A percentile compares a stretch with the other conserved stretches of the same genome.
Evolutionary conservation across 345 rosid genomes (phyloP).

Genomic region (Nephelium lappaceum): DNA sequence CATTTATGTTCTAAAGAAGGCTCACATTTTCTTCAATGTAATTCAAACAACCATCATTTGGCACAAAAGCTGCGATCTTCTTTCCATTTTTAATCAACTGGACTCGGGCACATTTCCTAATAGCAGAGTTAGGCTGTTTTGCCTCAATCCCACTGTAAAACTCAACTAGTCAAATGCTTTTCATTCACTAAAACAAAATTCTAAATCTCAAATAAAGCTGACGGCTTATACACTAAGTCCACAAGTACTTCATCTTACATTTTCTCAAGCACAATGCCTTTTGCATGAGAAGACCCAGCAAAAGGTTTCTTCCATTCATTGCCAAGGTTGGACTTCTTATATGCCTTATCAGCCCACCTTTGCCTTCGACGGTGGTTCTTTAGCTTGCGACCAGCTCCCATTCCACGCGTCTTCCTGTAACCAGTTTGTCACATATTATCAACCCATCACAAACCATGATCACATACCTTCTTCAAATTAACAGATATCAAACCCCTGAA

Average conservation of each 20-base stretch:
- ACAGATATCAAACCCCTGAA: background rate
- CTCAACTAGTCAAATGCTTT: background rate
- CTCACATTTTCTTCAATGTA: slow-evolving; percentile 49
- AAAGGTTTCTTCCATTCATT: slow-evolving; percentile 64
- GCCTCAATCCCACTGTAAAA: slow-evolving; percentile 47
- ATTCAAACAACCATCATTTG: slow-evolving; percentile 51
- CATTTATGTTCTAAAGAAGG: background rate
- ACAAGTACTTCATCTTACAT: slow-evolving; percentile 33
- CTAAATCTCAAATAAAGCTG: background rate
- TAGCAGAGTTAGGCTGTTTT: slow-evolving; percentile 53
- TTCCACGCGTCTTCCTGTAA: slow-evolving; percentile 59
- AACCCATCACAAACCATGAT: background rate
- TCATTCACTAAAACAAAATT: background rate
- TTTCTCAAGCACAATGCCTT: slow-evolving; percentile 71
- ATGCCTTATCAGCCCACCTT: slow-evolving; percentile 54
- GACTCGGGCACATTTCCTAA: slow-evolving; percentile 47
- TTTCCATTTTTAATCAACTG: slow-evolving; percentile 49
- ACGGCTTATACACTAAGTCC: background rate
- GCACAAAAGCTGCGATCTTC: slow-evolving; percentile 50
- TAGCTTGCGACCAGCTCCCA: slow-evolving; percentile 64
- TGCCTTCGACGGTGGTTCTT: slow-evolving; percentile 41
- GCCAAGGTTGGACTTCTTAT: slow-evolving; percentile 49
- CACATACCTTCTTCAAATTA: background rate
- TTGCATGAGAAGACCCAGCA: slow-evolving; percentile 68
- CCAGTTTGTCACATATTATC: background rate